Evolutionary conservation across 495 filamentous ascomycete species (phyloP), one percentile per base, ranked within the genome.

Genomic region (Talaromyces ruber): DNA sequence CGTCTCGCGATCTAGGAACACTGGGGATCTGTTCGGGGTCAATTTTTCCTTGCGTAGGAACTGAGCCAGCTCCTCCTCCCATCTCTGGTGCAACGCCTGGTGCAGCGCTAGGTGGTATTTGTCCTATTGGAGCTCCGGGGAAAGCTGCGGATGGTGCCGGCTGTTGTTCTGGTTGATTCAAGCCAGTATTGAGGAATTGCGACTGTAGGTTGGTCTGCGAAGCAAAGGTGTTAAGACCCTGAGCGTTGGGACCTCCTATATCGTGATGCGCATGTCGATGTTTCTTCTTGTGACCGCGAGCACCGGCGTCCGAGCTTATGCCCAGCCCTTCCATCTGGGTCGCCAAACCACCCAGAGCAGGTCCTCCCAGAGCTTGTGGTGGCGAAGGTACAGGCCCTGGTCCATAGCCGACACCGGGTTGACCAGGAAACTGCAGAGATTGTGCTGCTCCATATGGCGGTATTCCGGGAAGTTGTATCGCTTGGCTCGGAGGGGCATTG

Each of bases 1-100:
- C 67, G 72, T 98, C 93, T 76, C 94, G 86, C 65, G 91, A 89
- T 63, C 86, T 75, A 28, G 94, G 95, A 60, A 99, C 83, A 64
- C 93, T 97, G 24, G 94, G 94, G 62, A 96, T 92, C 63, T 96
- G 90, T 67, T 97, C 91, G 12, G 95, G 90, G 63, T 97, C 91
- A 64, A 97, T 87, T 66, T 83, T 83, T 18, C 88, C 86, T 72
- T 92, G 87, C 6, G 88, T 84, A 24, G 87, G 72, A 14, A 81
- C 80, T 16, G 78, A 73, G 6, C 72, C 76, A 22, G 70, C 70
- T 54, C 68, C 74, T 11, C 68, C 54, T 67, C 80, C 57, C 84
- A 89, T 67, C 72, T 81, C 74, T 80, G 80, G 77, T 4, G 82
- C 75, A 65, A 79, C 83, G 28, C 80, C 82, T 14, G 84, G 80